Percentiles rank a stretch among this genome's conserved stretches.
Conservation (phyloP, 805 yeast genomes). For the Spathaspora arborariae region DNA sequence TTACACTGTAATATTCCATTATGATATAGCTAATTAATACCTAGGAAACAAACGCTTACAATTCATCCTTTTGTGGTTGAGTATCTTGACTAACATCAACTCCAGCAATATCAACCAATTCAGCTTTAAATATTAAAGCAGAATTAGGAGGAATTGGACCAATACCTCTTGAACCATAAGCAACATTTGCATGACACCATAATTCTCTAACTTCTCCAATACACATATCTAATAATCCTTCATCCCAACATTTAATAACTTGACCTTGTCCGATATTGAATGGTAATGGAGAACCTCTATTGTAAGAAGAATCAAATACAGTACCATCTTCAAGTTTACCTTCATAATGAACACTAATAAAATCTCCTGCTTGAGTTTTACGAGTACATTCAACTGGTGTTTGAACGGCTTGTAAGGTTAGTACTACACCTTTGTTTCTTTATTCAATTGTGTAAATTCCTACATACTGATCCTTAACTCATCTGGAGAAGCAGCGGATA, state of each 20-base stretch:
- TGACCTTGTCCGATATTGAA: conserved; percentile 75
- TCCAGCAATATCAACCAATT: conserved; percentile 54
- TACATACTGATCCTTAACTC: conserved; percentile 26
- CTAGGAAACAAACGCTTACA: no score
- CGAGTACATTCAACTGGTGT: conserved; percentile 50
- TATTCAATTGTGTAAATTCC: neutral
- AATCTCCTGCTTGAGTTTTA: conserved; percentile 63
- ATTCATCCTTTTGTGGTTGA: conserved; percentile 10
- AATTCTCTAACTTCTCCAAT: conserved; percentile 81
- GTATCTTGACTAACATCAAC: conserved; percentile 8
- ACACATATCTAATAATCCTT: conserved; percentile 75
- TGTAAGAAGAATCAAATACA: conserved; percentile 70
- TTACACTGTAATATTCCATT: neutral
- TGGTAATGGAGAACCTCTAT: conserved; percentile 61
- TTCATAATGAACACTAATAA: conserved; percentile 71
- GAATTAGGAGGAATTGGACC: conserved; percentile 79
- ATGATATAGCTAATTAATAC: no score
- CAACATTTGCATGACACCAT: conserved; percentile 74
- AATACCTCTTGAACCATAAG: conserved; percentile 73
- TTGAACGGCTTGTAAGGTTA: conserved; percentile 16
- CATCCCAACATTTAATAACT: conserved; percentile 90
- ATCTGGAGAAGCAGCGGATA: conserved; percentile 11
- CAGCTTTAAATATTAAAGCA: conserved; percentile 62
- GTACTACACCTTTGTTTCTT: neutral
- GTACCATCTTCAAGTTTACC: conserved; percentile 68